Evolutionary conservation across 2,329 filamentous ascomycete species (phyloP).

Genomic region (Talaromyces sp.): DNA sequence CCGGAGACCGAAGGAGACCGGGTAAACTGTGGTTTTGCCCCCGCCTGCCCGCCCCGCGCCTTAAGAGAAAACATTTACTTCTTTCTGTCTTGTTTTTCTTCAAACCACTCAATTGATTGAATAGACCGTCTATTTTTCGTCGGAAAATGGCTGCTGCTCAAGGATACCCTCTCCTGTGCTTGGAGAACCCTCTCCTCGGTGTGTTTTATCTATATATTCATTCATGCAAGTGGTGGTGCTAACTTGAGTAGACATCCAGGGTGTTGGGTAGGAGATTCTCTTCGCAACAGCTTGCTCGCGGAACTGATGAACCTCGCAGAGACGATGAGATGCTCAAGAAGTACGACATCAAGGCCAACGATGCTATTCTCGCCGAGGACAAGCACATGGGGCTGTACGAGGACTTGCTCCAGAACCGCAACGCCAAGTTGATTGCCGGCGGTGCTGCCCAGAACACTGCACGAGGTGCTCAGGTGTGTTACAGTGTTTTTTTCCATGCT

Average conservation of each 20-base stretch:
- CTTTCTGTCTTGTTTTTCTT: neutral
- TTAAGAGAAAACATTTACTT: neutral
- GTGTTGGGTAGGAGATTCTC: conserved; percentile 52
- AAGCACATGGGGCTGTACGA: conserved; percentile 89
- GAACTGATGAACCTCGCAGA: conserved; percentile 43
- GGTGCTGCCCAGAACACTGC: conserved; percentile 97
- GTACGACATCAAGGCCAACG: conserved; percentile 91
- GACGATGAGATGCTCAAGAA: conserved; percentile 81
- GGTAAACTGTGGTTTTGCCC: neutral
- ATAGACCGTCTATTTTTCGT: neutral
- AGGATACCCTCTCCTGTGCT: conserved; percentile 82
- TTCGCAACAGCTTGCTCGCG: conserved; percentile 8
- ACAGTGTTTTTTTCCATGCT: neutral
- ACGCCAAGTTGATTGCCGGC: conserved; percentile 91
- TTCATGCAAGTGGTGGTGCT: conserved; percentile 1
- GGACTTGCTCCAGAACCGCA: conserved; percentile 85
- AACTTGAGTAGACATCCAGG: conserved; percentile 74
- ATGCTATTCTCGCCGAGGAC: conserved; percentile 92
- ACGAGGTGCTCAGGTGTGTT: conserved; percentile 70
- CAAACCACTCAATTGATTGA: conserved; percentile 1
- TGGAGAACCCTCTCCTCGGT: conserved; percentile 98
- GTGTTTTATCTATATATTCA: conserved; percentile 25
- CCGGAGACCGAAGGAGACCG: conserved; percentile 10
- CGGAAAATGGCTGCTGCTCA: conserved; percentile 63
- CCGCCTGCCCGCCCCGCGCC: conserved; percentile 6